Evolutionary conservation across 345 rosid genomes (phyloP), one percentile per base, ranked within the genome.

Genomic region (Fremontodendron californicum): DNA sequence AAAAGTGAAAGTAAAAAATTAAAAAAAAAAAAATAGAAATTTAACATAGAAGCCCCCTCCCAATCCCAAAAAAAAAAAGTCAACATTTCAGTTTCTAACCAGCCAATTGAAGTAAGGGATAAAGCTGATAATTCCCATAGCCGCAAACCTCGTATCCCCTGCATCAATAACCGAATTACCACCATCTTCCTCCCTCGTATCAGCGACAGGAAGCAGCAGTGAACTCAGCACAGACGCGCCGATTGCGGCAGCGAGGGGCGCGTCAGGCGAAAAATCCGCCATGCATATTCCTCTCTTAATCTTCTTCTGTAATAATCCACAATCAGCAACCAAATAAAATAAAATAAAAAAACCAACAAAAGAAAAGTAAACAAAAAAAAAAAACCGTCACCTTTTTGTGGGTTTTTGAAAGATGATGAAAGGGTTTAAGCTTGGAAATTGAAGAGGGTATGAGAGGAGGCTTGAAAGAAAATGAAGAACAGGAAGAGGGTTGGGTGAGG

Each of bases 31-130:
- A 31, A 3, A 19, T 31, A 11, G 54, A 51, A n/a, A 48, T 58
- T 39, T 57, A 27, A n/a, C 6, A 15, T 10, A 19, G 19, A 40
- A 66, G 71, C 49, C 45, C 3, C 48, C 35, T 3, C 1, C 11
- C n/a, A n/a, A n/a, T 0, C 21, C 12, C 13, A 46, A 52, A 76
- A 69, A 10, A 6, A 40, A 6, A 37, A 55, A 25, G 4, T 23
- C n/a, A 70, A 67, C 55, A 35, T 5, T 37, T 33, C 63, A 60
- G 9, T 16, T 37, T 31, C 83, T 64, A 40, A 92, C 99, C 94
- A 93, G 93, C 99, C 99, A 96, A 86, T 96, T 91, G 83, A 96
- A 96, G 90, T 83, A 93, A 37, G 99, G 99, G 64, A 96, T 90
- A 84, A 96, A 90, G 78, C 94, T 90, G 75, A 96, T 87, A 87